phyloP scores from a whole-genome alignment of 2,329 filamentous ascomycete genomes.

The Apiospora rasikravindrae region DNA sequence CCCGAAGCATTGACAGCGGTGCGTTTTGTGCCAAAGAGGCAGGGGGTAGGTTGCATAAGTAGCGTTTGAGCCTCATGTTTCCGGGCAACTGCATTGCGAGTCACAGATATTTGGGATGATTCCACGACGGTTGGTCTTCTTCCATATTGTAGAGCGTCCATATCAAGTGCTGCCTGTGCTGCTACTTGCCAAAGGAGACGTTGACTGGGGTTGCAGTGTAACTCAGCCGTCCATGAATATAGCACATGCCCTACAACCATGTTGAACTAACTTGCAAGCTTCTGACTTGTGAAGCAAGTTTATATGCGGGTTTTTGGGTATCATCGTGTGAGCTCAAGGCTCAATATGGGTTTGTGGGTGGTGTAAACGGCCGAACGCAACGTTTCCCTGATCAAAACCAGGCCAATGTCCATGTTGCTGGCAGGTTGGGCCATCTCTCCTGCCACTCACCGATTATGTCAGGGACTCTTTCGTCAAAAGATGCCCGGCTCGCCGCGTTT shows the following conservation, averaged over 20 bases:
- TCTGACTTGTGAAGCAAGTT: background rate
- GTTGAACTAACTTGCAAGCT: background rate
- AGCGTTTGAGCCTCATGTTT: conserved; percentile 14
- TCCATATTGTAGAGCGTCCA: background rate
- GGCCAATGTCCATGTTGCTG: conserved; percentile 90
- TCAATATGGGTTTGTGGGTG: background rate
- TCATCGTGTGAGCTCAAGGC: background rate
- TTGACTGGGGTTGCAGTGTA: background rate
- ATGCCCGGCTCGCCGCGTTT: conserved; percentile 67
- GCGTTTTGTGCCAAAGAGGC: background rate
- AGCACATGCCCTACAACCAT: background rate
- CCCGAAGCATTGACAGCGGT: conserved; percentile 1
- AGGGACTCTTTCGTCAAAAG: conserved; percentile 92
- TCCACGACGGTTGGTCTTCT: background rate
- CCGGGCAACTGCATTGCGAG: background rate
- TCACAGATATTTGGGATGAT: background rate
- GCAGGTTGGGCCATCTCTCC: conserved; percentile 89
- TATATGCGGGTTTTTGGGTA: background rate
- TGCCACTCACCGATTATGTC: conserved; percentile 94
- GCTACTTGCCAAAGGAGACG: background rate
- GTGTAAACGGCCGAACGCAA: background rate
- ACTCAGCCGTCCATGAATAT: background rate
- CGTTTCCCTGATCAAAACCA: conserved; percentile 71
- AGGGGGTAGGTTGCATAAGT: background rate
- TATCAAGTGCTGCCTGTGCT: background rate